Conservation (phyloP, 2,329 filamentous ascomycete genomes). For the Trichophyton rubrum region DNA sequence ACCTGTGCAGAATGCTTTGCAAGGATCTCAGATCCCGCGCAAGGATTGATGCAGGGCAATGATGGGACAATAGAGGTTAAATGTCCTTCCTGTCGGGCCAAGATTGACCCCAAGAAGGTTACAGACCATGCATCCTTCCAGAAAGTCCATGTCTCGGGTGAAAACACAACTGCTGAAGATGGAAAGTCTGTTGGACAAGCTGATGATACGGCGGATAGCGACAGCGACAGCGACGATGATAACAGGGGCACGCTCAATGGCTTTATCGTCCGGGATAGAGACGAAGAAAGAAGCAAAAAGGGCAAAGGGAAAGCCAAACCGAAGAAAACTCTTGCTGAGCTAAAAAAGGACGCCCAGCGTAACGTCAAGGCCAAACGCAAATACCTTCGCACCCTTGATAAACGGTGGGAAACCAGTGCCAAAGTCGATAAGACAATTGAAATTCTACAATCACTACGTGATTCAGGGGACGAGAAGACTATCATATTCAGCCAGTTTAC, state of each 20-base stretch:
- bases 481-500: constrained; percentile 78
- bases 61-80: constrained; percentile 42
- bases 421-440: constrained; percentile 61
- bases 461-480: constrained; percentile 53
- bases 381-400: constrained; percentile 57
- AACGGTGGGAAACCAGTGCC: constrained; percentile 59
- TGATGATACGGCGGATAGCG: constrained; percentile 21
- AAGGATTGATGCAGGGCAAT: constrained; percentile 46
- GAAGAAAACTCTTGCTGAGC: constrained; percentile 46
- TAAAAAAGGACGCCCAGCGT: constrained; percentile 54
- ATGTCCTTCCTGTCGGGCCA: constrained; percentile 65
- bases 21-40: constrained; percentile 51
- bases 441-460: constrained; percentile 43
- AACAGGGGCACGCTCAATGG: constrained; percentile 33
- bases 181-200: constrained; percentile 23
- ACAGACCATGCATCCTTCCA: constrained; percentile 65
- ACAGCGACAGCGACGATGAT: constrained; percentile 32
- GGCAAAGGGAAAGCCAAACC: constrained; percentile 38
- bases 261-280: constrained; percentile 42
- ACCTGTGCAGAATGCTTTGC: constrained; percentile 66
- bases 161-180: constrained; percentile 30
- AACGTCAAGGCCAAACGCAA: constrained; percentile 53
- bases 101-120: constrained; percentile 53
- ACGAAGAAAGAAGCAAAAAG: constrained; percentile 18
- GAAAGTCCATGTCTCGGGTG: constrained; percentile 54